Evolutionary conservation across 202 grass and related monocot species (phyloP).

Genomic region (Setaria viridis): DNA sequence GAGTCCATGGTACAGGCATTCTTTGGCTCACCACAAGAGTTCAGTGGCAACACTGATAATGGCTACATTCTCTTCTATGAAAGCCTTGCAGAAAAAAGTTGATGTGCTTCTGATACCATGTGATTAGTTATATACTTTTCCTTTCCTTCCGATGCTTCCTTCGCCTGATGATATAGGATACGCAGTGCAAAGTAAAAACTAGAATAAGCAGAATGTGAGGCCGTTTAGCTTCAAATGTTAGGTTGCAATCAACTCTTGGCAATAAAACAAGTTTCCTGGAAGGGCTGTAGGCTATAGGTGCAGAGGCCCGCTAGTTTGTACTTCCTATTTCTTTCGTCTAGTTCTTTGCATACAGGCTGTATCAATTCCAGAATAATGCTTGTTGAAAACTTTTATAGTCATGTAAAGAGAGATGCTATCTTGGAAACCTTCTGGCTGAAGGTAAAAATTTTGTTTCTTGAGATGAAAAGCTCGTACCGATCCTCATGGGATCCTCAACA

Average conservation of each 20-base stretch:
- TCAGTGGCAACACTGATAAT: slow-evolving; percentile 91
- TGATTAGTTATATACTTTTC: slow-evolving; percentile 42
- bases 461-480: not conserved
- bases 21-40: slow-evolving; percentile 91
- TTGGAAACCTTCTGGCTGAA: slow-evolving; percentile 30
- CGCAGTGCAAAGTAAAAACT: slow-evolving; percentile 32
- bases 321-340: slow-evolving; percentile 13
- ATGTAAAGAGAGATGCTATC: slow-evolving; percentile 42
- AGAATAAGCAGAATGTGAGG: slow-evolving; percentile 54
- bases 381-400: slow-evolving; percentile 1
- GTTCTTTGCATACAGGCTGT: slow-evolving; percentile 31
- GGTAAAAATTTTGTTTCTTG: slow-evolving; percentile 39
- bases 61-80: slow-evolving; percentile 98
- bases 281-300: slow-evolving; percentile 28
- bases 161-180: slow-evolving; percentile 41
- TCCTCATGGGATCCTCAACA: not conserved
- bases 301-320: slow-evolving; percentile 35
- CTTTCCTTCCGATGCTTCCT: slow-evolving; percentile 21
- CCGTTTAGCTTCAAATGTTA: slow-evolving; percentile 45
- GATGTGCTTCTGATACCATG: slow-evolving; percentile 30
- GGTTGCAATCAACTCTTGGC: slow-evolving; percentile 18
- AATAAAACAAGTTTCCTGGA: slow-evolving; percentile 46
- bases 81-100: slow-evolving; percentile 68
- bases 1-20: slow-evolving; percentile 88
- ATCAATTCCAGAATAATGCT: slow-evolving; percentile 44